phyloP scores from a whole-genome alignment of 768 basidiomycete species.

The Trametes gibbosa region DNA sequence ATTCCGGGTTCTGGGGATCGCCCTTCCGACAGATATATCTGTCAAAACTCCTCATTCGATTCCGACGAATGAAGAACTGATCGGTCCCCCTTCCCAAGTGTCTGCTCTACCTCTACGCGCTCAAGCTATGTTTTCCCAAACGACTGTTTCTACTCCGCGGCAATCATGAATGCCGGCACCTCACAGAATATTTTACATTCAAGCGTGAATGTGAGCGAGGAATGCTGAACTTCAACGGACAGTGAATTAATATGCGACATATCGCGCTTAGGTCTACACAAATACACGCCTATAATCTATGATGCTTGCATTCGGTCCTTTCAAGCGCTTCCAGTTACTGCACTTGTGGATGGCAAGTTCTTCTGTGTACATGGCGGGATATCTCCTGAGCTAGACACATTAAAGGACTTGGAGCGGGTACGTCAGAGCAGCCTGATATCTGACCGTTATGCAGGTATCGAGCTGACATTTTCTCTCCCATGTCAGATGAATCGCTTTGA shows the following conservation, averaged over 20 bases:
- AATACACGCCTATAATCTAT: conserved; percentile 83
- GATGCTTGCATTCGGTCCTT: conserved; percentile 92
- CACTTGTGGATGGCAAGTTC: conserved; percentile 92
- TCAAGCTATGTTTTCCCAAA: conserved; percentile 88
- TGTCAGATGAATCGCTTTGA: conserved; percentile 83
- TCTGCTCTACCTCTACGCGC: conserved; percentile 86
- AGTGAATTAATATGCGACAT: not conserved
- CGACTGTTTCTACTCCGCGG: conserved; percentile 85
- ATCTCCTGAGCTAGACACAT: conserved; percentile 77
- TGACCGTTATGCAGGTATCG: not conserved
- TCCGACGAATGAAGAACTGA: not conserved
- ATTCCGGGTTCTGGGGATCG: not conserved
- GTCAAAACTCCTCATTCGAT: not conserved
- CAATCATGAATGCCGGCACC: conserved; percentile 95
- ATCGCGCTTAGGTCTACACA: conserved; percentile 69
- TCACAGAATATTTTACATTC: conserved; percentile 98
- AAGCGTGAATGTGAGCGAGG: conserved; percentile 84
- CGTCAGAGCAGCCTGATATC: not conserved
- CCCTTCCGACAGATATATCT: not conserved
- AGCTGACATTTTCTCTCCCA: not conserved
- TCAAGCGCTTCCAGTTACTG: conserved; percentile 85
- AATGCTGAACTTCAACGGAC: too few species aligned
- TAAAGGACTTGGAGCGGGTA: conserved; percentile 73
- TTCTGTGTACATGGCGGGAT: conserved; percentile 98
- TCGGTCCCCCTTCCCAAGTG: conserved; percentile 47